phyloP scores from a whole-genome alignment of 805 yeast genomes.

The Metschnikowia henanensis region DNA sequence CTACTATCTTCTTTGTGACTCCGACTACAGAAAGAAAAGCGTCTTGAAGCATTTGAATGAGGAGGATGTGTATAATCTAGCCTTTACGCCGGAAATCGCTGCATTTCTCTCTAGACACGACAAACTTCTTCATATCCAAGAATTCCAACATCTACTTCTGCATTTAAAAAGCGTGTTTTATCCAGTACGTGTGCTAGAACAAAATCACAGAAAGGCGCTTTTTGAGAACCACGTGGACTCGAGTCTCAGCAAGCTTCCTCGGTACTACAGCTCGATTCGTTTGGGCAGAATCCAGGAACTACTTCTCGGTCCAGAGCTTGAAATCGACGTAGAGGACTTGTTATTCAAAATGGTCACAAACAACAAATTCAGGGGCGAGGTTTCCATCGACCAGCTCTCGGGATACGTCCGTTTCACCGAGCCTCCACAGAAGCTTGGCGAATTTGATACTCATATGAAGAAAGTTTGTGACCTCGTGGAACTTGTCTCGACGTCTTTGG shows the following conservation, averaged over 20 bases:
- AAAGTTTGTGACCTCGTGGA: slow-evolving; percentile 28
- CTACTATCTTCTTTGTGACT: slow-evolving; percentile 29
- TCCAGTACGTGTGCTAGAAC: slow-evolving; percentile 5
- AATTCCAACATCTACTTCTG: slow-evolving; percentile 18
- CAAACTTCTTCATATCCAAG: slow-evolving; percentile 18
- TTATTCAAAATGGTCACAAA: slow-evolving; percentile 35
- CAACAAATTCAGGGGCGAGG: slow-evolving; percentile 30
- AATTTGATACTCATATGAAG: slow-evolving; percentile 26
- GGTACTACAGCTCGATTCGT: slow-evolving; percentile 29
- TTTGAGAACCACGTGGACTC: slow-evolving; percentile 29
- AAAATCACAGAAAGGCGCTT: slow-evolving; percentile 12
- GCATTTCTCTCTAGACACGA: slow-evolving; percentile 12
- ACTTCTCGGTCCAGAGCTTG: slow-evolving; percentile 15
- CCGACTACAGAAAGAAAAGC: slow-evolving; percentile 34
- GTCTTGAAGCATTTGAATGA: slow-evolving; percentile 21
- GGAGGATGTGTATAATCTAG: slow-evolving; percentile 3
- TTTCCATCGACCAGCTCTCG: slow-evolving; percentile 35
- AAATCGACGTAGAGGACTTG: slow-evolving; percentile 22
- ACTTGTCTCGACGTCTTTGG: background rate
- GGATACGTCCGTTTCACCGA: slow-evolving; percentile 26
- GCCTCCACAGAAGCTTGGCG: slow-evolving; percentile 13
- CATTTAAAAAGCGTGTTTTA: slow-evolving; percentile 2
- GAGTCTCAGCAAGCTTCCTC: slow-evolving; percentile 31
- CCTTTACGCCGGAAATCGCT: slow-evolving; percentile 3
- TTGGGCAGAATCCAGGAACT: slow-evolving; percentile 21